A percentile compares a stretch with the other conserved stretches of the same genome.
phyloP scores from a whole-genome alignment of 2,329 filamentous ascomycete species.

The Diaporthe caulivora region DNA sequence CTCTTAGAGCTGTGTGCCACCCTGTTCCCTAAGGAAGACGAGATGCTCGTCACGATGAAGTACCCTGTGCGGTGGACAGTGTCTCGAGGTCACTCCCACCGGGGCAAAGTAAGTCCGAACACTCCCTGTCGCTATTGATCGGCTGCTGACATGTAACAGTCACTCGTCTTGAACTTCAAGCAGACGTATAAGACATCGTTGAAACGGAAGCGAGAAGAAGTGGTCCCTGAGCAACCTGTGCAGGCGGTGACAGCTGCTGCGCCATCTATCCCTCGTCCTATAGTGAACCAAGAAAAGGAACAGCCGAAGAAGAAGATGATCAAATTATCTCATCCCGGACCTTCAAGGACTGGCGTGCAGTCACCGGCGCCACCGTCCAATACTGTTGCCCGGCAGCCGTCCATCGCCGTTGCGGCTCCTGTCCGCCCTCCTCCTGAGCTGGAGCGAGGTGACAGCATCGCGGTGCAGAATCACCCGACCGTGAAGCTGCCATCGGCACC shows the following conservation, averaged over 20 bases:
- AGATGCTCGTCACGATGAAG: constrained; percentile 59
- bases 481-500: constrained; percentile 24
- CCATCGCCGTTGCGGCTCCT: constrained; percentile 37
- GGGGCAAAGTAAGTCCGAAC: constrained; percentile 31
- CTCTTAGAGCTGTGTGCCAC: constrained; percentile 64
- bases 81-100: constrained; percentile 28
- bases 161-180: constrained; percentile 41
- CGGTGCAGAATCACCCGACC: constrained; percentile 35
- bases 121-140: too few relatives aligned
- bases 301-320: constrained; percentile 50
- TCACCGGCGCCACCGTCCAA: constrained; percentile 28
- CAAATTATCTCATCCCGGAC: constrained; percentile 40
- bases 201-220: constrained; percentile 63
- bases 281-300: constrained; percentile 41
- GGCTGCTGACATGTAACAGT: constrained; percentile 33
- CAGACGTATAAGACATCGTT: constrained; percentile 40
- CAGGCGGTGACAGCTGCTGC: neutral
- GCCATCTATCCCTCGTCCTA: neutral
- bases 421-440: constrained; percentile 13
- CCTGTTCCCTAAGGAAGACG: constrained; percentile 62
- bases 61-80: constrained; percentile 61
- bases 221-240: constrained; percentile 40
- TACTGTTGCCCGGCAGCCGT: constrained; percentile 31
- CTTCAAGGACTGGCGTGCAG: constrained; percentile 20
- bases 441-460: constrained; percentile 37